Evolutionary conservation across 371 early-diverging fungal genomes (phyloP).

Genomic region (Rhizomucor miehei): DNA sequence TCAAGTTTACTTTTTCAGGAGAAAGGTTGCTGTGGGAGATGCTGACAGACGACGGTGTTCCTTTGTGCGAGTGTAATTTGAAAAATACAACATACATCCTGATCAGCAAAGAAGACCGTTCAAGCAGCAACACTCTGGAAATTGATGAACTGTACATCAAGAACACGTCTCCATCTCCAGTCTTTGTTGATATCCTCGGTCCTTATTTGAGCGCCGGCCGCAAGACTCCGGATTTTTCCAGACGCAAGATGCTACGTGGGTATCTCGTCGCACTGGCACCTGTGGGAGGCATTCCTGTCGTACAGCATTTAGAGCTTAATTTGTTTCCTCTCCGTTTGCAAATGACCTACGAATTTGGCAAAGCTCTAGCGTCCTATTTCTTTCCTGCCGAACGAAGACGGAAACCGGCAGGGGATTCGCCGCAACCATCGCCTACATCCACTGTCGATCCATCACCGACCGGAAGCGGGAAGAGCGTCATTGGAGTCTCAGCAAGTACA

Average conservation of each 20-base stretch:
- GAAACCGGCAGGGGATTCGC: background rate
- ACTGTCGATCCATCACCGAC: no score
- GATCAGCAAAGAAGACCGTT: slow-evolving; percentile 61
- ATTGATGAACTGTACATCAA: slow-evolving; percentile 69
- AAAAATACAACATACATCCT: slow-evolving; percentile 45
- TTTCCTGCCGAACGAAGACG: slow-evolving; percentile 57
- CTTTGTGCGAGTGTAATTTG: slow-evolving; percentile 61
- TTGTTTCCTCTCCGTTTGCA: slow-evolving; percentile 77
- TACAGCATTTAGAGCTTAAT: slow-evolving; percentile 85
- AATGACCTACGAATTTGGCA: slow-evolving; percentile 78
- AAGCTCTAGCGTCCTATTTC: slow-evolving; percentile 69
- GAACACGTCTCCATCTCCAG: slow-evolving; percentile 55
- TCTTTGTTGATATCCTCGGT: slow-evolving; percentile 66
- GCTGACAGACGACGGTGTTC: slow-evolving; percentile 38
- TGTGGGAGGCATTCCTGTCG: slow-evolving; percentile 83
- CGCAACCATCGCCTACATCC: background rate
- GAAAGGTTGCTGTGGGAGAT: slow-evolving; percentile 60
- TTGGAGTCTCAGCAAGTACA: background rate
- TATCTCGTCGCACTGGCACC: slow-evolving; percentile 75
- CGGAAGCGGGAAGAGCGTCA: no score
- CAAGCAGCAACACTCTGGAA: slow-evolving; percentile 64
- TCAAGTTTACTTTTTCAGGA: slow-evolving; percentile 40
- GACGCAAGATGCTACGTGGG: slow-evolving; percentile 81
- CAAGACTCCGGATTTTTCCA: slow-evolving; percentile 53
- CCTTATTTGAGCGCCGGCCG: slow-evolving; percentile 49